These are phyloP conservation scores for Acrasis kona DNA, from an alignment of 78 protist species.

Conservation along the genomic window DNA sequence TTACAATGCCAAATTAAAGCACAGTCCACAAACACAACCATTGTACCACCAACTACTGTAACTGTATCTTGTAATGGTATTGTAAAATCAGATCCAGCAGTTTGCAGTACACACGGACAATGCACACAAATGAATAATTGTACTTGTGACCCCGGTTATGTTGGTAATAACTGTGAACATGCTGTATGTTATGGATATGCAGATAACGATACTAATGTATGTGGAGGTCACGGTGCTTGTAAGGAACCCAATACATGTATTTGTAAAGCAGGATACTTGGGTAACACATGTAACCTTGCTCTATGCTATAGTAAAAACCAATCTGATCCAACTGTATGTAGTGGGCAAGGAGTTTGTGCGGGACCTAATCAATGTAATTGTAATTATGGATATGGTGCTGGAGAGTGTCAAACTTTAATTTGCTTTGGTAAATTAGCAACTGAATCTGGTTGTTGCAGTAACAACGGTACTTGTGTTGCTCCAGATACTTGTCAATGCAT, in stretches of 20 bases:
- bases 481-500: not conserved
- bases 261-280: not conserved
- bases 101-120: not conserved
- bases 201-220: not conserved
- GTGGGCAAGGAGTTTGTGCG: not conserved
- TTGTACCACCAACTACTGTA: not conserved
- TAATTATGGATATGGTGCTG: no score
- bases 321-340: not conserved
- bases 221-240: constrained; percentile 6
- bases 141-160: not conserved
- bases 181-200: not conserved
- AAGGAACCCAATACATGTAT: not conserved
- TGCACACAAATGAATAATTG: not conserved
- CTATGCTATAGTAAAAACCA: not conserved
- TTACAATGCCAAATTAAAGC: not conserved
- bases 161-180: not conserved
- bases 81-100: not conserved
- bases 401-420: no score
- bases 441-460: no score
- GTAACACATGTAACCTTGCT: not conserved
- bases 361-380: not conserved
- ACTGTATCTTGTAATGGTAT: not conserved
- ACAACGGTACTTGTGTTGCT: not conserved
- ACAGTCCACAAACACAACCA: not conserved
- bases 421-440: no score